Evolutionary conservation across 2,329 filamentous ascomycete species (phyloP), one percentile per base, ranked within the genome.

Genomic region (Colletotrichum sp.): DNA sequence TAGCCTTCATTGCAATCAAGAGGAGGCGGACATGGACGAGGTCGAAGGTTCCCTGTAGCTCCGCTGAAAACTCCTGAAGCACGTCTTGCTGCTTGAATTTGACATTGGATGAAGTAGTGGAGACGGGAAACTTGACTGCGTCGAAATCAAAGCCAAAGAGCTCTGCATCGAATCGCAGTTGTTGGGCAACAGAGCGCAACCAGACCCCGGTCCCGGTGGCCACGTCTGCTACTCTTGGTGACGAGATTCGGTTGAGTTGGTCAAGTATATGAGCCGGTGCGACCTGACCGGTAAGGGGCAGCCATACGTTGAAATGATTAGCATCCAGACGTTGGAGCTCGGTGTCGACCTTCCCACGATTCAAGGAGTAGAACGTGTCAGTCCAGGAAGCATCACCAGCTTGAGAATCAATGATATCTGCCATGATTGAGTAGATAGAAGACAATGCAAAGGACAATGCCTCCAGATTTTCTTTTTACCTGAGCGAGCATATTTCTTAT

Each of bases 391-490:
- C 12, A 24, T 51, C 43, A 24, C 6, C n/a, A 51, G 43, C 43
- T 51, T 2, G n/a, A 24, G 6, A 13, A 51, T 21, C 4, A 21
- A 51, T 13, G 1, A 51, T 21, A 21, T 21, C n/a, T 6, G 43
- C n/a, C 43, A 21, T 51, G 43, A 21, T 13, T 24, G n/a, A 51
- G 6, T n/a, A 7, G 9, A 47, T 9, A 47, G 38, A 47, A 47
- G 1, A 21, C 38, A 12, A 47, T n/a, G 38, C 18, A 9, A n/a
- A 7, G 1, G 6, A n/a, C 1, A 5, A n/a, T 47, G 38, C 9
- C 6, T 47, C 0, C 1, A 6, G n/a, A 0, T 4, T 47, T 47
- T 47, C 3, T 2, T 9, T 47, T 12, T 12, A n/a, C 38, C 2
- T 51, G n/a, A 21, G 43, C 11, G n/a, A 51, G n/a, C n/a, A 51